phyloP scores from a whole-genome alignment of 1,284 basidiomycete species.

The Malassezia sympodialis region DNA sequence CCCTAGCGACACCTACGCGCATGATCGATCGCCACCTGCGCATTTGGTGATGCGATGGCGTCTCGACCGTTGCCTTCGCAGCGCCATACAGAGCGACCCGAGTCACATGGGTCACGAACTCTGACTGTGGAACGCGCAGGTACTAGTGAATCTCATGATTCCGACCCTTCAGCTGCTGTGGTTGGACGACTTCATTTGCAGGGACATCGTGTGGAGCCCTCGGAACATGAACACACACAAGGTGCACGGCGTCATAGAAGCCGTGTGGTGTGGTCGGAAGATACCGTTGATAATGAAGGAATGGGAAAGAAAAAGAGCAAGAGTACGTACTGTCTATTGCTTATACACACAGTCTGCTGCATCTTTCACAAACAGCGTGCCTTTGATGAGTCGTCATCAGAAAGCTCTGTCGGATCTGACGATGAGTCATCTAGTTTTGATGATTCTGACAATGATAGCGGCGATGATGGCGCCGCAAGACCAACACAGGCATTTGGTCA shows the following conservation, averaged over 20 bases:
- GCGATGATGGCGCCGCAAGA: neutral
- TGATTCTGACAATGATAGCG: neutral
- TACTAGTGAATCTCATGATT: neutral
- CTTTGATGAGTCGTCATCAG: slow-evolving; percentile 36
- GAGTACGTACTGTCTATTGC: slow-evolving; percentile 22
- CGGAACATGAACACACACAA: neutral
- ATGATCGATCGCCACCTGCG: neutral
- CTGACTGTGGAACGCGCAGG: neutral
- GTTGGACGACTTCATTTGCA: neutral
- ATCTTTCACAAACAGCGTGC: slow-evolving; percentile 44
- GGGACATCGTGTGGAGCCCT: neutral
- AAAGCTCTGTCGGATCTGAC: slow-evolving; percentile 15
- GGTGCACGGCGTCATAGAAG: neutral
- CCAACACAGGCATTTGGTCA: neutral
- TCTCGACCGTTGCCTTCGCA: neutral
- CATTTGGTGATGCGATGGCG: neutral
- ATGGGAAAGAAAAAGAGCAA: slow-evolving; percentile 40
- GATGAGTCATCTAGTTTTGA: neutral
- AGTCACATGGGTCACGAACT: slow-evolving; percentile 8
- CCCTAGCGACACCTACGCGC: neutral
- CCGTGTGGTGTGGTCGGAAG: slow-evolving; percentile 36
- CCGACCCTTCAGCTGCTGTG: neutral
- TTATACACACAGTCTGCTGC: slow-evolving; percentile 32
- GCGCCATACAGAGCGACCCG: neutral
- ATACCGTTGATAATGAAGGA: slow-evolving; percentile 41